phyloP scores from a whole-genome alignment of 2,329 filamentous ascomycete species.

The Colletotrichum sojae region DNA sequence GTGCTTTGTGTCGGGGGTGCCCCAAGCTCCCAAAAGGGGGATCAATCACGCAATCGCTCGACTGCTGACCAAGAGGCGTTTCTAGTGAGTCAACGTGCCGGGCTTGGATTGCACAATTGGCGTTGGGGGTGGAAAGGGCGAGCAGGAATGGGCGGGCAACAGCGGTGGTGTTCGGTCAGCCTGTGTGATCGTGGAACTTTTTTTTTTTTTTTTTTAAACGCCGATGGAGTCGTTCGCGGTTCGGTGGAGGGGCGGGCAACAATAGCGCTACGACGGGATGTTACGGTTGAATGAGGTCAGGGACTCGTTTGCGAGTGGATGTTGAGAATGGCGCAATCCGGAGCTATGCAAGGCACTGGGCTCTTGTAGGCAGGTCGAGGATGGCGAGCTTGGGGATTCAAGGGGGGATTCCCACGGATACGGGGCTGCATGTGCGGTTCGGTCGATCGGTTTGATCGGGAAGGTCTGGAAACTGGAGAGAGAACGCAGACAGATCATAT shows the following conservation, averaged over 20 bases:
- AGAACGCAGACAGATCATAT: slow-evolving; percentile 15
- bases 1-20: slow-evolving; percentile 28
- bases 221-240: not conserved
- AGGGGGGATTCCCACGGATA: slow-evolving; percentile 5
- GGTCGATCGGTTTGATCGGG: slow-evolving; percentile 35
- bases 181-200: slow-evolving; percentile 5
- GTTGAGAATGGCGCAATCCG: slow-evolving; percentile 36
- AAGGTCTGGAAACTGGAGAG: slow-evolving; percentile 2
- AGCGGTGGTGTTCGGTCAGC: not conserved
- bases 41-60: slow-evolving; percentile 42
- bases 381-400: slow-evolving; percentile 9
- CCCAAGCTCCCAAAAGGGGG: slow-evolving; percentile 26
- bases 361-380: slow-evolving; percentile 32
- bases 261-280: not conserved
- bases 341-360: slow-evolving; percentile 39
- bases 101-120: slow-evolving; percentile 18
- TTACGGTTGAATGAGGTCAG: slow-evolving; percentile 5
- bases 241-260: not conserved
- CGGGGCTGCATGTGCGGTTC: slow-evolving; percentile 12
- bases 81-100: slow-evolving; percentile 38
- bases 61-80: slow-evolving; percentile 31
- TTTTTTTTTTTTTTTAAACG: no score
- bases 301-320: slow-evolving; percentile 6
- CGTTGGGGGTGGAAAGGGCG: not conserved
- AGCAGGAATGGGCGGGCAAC: slow-evolving; percentile 7